These are phyloP conservation scores for Phytopythium boreale DNA, from an alignment of 352 stramenopile genomes.

Conservation along the genomic window DNA sequence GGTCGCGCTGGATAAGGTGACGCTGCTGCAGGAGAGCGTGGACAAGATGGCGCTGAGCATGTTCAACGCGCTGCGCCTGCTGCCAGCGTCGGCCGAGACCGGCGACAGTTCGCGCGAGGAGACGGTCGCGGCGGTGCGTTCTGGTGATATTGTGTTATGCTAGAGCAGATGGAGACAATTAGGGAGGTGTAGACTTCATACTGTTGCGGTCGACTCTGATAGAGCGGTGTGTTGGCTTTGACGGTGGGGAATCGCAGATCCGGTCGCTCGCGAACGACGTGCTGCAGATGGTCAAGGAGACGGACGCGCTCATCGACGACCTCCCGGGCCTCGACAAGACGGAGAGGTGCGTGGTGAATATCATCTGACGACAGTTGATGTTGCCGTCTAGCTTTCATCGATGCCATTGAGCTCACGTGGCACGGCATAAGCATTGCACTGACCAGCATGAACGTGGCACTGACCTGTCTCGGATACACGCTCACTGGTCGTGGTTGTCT, in stretches of 20 bases:
- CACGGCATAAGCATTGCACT: too few relatives aligned
- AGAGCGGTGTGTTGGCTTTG: conserved; percentile 1
- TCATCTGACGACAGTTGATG: too few relatives aligned
- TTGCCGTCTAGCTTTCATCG: too few relatives aligned
- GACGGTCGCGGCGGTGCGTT: conserved; percentile 48
- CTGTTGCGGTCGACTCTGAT: too few relatives aligned
- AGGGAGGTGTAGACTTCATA: too few relatives aligned
- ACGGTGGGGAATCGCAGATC: conserved; percentile 32
- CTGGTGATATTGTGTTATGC: neutral
- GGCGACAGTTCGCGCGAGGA: conserved; percentile 44
- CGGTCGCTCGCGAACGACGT: conserved; percentile 74
- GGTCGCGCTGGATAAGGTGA: conserved; percentile 69
- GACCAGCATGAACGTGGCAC: too few relatives aligned
- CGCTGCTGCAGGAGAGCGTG: conserved; percentile 80
- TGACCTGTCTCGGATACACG: too few relatives aligned
- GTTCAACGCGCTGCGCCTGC: conserved; percentile 83
- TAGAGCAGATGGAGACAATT: too few relatives aligned
- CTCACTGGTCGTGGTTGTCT: neutral
- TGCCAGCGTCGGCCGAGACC: conserved; percentile 47
- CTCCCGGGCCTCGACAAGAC: conserved; percentile 81
- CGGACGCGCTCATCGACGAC: conserved; percentile 73
- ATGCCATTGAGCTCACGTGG: too few relatives aligned
- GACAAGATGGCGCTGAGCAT: conserved; percentile 86
- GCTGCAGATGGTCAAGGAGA: conserved; percentile 76
- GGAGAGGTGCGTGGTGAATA: conserved; percentile 37